phyloP scores from a whole-genome alignment of 768 basidiomycete genomes.

The Xanthoconium stramineum region DNA sequence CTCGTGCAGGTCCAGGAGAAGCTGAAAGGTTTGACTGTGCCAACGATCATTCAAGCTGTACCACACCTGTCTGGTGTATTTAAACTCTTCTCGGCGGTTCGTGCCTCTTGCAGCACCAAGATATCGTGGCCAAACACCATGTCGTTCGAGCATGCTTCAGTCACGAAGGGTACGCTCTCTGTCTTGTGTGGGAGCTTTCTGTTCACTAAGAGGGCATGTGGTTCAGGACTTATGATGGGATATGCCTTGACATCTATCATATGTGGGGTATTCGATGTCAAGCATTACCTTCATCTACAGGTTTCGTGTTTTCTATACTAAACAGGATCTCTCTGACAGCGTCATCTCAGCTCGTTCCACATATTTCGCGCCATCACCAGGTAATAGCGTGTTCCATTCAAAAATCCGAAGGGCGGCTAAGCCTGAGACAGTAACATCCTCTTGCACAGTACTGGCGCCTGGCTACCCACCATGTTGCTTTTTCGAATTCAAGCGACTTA shows the following conservation, averaged over 20 bases:
- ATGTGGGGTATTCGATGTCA: slow-evolving; percentile 78
- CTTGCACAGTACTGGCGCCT: slow-evolving; percentile 80
- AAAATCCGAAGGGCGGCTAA: slow-evolving; percentile 20
- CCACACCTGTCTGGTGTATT: not conserved
- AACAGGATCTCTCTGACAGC: slow-evolving; percentile 3
- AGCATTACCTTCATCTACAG: slow-evolving; percentile 86
- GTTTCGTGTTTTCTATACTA: slow-evolving; percentile 33
- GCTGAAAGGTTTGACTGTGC: too few species aligned
- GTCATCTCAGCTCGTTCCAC: slow-evolving; percentile 68
- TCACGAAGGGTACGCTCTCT: slow-evolving; percentile 67
- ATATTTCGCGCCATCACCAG: slow-evolving; percentile 88
- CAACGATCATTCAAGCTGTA: not conserved
- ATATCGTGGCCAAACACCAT: slow-evolving; percentile 33
- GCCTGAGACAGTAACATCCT: slow-evolving; percentile 30
- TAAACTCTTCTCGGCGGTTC: not conserved
- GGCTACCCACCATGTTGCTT: slow-evolving; percentile 67
- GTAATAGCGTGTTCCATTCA: slow-evolving; percentile 36
- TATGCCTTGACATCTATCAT: slow-evolving; percentile 70
- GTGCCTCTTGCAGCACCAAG: not conserved
- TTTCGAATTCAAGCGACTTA: slow-evolving; percentile 82
- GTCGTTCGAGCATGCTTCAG: slow-evolving; percentile 83
- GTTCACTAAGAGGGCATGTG: not conserved
- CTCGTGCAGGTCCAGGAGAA: not conserved
- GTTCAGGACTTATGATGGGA: slow-evolving; percentile 71
- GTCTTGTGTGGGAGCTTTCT: not conserved